Base-by-base conservation (phyloP, 23 red algal species). In the Gracilaria vermiculophylla region DNA sequence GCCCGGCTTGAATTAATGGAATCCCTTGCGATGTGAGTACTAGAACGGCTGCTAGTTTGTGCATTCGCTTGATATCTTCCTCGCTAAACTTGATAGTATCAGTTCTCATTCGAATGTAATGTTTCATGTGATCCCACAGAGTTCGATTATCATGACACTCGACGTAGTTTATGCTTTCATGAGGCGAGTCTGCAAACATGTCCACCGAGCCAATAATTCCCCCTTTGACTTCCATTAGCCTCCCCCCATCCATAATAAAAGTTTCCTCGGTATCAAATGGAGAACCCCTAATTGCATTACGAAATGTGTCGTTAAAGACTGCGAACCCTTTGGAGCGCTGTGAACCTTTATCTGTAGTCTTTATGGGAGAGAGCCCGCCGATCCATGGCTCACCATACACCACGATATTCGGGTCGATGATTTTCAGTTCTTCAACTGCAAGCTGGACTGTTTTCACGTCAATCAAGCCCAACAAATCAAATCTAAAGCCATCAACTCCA, bases 101-200 rank as follows among this genome's bases (percentile, higher is more conserved):
- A 24, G 84, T 77, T 78, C 84, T 60, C 28, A 53, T 66, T 32
- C 84, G 84, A 76, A 77, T 78, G 51, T 88, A 88, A 47, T 73
- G 73, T 16, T 50, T 62, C 17, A 96, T 55, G 40, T 96, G 94
- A 52, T 96, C 94, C 67, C 81, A 96, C 15, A 96, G 52, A 24
- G 94, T 96, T 35, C 83, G 55, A 72, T 96, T 96, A 57, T 96
- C 94, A 81, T 96, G 94, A 56, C 94, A 96, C 76, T 96, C 94
- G 43, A 93, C 88, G 37, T 96, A 96, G 52, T 96, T 96, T 56
- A 96, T 81, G 76, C 62, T 86, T 81, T 96, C 94, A 3, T 64
- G 28, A 20, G 94, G 94, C 23, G 40, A 41, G 50, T 88, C 90
- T 5, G 80, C 56, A 65, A 96, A 96, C 56, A 81, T 78, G 67